Evolutionary conservation across 2,329 filamentous ascomycete genomes (phyloP).

Genomic region (Fusarium cicatricum): DNA sequence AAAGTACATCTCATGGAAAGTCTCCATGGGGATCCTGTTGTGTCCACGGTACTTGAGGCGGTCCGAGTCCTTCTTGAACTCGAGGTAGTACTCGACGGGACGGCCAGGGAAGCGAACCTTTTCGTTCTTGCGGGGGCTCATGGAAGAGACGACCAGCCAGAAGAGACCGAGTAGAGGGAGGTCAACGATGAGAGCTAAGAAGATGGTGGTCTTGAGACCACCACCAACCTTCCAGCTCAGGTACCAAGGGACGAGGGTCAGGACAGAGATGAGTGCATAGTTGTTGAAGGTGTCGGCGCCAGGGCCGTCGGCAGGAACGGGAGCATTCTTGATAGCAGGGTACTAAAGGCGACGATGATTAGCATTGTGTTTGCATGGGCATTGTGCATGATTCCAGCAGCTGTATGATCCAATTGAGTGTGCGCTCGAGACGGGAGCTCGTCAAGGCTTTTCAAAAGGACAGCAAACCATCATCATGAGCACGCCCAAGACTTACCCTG

Average conservation of each 20-base stretch:
- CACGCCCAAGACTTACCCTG: conserved; percentile 42
- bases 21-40: conserved; percentile 88
- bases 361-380: conserved; percentile 5
- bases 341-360: conserved; percentile 31
- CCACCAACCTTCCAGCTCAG: conserved; percentile 87
- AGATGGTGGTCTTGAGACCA: conserved; percentile 86
- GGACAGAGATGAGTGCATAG: conserved; percentile 72
- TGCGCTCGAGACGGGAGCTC: conserved; percentile 5
- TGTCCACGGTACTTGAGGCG: conserved; percentile 75
- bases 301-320: conserved; percentile 87
- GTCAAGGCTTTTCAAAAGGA: conserved; percentile 17
- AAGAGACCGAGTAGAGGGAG: conserved; percentile 82
- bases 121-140: conserved; percentile 90
- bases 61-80: conserved; percentile 74
- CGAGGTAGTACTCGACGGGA: conserved; percentile 89
- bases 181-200: conserved; percentile 80
- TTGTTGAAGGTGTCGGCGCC: conserved; percentile 91
- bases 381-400: background rate
- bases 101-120: conserved; percentile 88
- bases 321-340: conserved; percentile 88
- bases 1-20: conserved; percentile 98
- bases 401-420: conserved; percentile 45
- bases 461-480: conserved; percentile 21
- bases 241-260: conserved; percentile 79
- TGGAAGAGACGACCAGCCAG: conserved; percentile 82